Base-by-base conservation (phyloP, 768 basidiomycete genomes). In the Hemileccinum impolitum region DNA sequence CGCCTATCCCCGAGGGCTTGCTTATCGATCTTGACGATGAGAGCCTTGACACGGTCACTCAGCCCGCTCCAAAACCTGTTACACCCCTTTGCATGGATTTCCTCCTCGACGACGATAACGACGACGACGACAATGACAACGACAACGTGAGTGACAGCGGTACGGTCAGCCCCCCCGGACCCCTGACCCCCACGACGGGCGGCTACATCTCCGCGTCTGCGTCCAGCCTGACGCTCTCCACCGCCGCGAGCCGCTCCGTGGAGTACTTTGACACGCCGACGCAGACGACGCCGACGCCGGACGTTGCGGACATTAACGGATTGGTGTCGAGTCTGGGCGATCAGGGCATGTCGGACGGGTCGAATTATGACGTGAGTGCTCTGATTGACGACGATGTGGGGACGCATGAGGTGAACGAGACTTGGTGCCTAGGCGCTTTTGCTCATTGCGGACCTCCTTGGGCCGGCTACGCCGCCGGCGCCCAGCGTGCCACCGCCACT, bases 311-410 rank as follows among this genome's bases (percentile, higher is more conserved):
- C 58, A 70, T 90, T 43, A 84, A 84, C 59, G 64, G 84, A 11
- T 68, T 87, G 19, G 73, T 82, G 14, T 75, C 84, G 21, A 73
- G 74, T 18, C 61, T 87, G n/a, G 75, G 77, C 18, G 73, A 75
- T 9, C 70, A 72, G 31, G 62, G 57, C 6, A 65, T 59, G 40
- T 65, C 71, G 30, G 73, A 79, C 54, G 80, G 81, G 15, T 59
- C 72, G 14, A 73, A 83, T 58, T 85, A 85, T 65, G 85, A 89
- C 65, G 87, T 86, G 66, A 73, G 82, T 71, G 56, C 52, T 58
- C 41, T 32, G 48, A 50, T 64, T 56, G 51, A 59, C 47, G 51
- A 50, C 51, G 53, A 57, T 56, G 52, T 57, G 46, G 43, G 47
- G 19, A 47, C 55, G 44, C 59, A 55, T 52, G 48, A 53, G 31